Evolutionary conservation across 2,329 filamentous ascomycete species (phyloP).

Genomic region (Botryotinia globosa): DNA sequence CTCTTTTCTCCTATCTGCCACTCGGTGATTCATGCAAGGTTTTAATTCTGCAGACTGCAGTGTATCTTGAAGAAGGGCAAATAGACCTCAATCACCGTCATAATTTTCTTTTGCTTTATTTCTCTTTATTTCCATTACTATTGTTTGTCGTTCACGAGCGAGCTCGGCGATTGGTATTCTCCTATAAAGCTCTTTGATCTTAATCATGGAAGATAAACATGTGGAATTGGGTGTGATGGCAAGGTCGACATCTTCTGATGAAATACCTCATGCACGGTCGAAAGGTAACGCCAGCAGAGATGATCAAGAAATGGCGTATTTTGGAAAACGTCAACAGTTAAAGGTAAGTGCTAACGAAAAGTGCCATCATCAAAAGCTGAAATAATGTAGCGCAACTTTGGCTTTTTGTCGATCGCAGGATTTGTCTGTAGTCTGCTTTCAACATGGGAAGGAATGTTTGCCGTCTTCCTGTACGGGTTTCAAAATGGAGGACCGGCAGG

Average conservation of each 20-base stretch:
- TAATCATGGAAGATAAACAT: slow-evolving; percentile 26
- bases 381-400: slow-evolving; percentile 40
- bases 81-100: slow-evolving; percentile 1
- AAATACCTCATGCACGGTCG: slow-evolving; percentile 3
- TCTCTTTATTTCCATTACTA: neutral
- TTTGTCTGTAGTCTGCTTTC: slow-evolving; percentile 44
- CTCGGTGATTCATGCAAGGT: slow-evolving; percentile 8
- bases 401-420: slow-evolving; percentile 42
- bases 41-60: slow-evolving; percentile 2
- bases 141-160: neutral
- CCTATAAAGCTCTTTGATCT: neutral
- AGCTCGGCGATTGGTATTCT: neutral
- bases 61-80: slow-evolving; percentile 10
- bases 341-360: slow-evolving; percentile 23
- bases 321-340: slow-evolving; percentile 32
- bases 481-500: slow-evolving; percentile 36
- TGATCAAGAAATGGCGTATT: slow-evolving; percentile 32
- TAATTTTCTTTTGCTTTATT: neutral
- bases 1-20: slow-evolving; percentile 8
- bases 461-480: slow-evolving; percentile 27
- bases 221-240: slow-evolving; percentile 20
- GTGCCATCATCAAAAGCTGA: neutral
- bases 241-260: slow-evolving; percentile 9
- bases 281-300: slow-evolving; percentile 29
- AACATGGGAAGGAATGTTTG: slow-evolving; percentile 42